phyloP scores from a whole-genome alignment of 2,329 filamentous ascomycete species.

The Trichophyton mentagrophytes region DNA sequence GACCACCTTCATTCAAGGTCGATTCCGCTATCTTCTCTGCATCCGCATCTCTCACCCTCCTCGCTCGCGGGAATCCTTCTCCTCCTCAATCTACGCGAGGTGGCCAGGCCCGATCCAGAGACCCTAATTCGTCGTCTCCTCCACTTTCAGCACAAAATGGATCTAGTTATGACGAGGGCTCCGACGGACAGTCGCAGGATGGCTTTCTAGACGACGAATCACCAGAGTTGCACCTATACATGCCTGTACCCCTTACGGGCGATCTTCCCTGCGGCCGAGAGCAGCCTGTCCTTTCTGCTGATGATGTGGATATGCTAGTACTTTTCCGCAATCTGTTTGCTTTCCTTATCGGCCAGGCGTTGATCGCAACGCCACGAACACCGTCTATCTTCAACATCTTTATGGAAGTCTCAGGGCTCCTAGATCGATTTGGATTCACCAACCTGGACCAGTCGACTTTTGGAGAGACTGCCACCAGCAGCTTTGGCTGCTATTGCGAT shows the following conservation, averaged over 20 bases:
- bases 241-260: slow-evolving; percentile 45
- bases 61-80: slow-evolving; percentile 42
- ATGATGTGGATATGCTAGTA: slow-evolving; percentile 46
- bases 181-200: slow-evolving; percentile 37
- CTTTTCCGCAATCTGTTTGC: slow-evolving; percentile 52
- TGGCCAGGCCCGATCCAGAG: slow-evolving; percentile 14
- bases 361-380: slow-evolving; percentile 46
- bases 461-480: slow-evolving; percentile 45
- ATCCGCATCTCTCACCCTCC: slow-evolving; percentile 42
- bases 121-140: slow-evolving; percentile 15
- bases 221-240: slow-evolving; percentile 44
- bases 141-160: slow-evolving; percentile 18
- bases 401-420: slow-evolving; percentile 45
- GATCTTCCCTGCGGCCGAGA: slow-evolving; percentile 29
- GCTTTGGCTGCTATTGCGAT: slow-evolving; percentile 52
- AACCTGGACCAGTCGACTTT: slow-evolving; percentile 52
- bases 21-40: slow-evolving; percentile 47
- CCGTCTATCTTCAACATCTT: slow-evolving; percentile 48
- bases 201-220: slow-evolving; percentile 35
- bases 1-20: slow-evolving; percentile 48
- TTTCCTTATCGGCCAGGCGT: slow-evolving; percentile 49
- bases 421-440: slow-evolving; percentile 47
- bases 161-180: slow-evolving; percentile 30
- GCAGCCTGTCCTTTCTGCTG: slow-evolving; percentile 23
- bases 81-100: slow-evolving; percentile 25